Evolutionary conservation across 306 rosid species (phyloP), one percentile per base, ranked within the genome.

Genomic region (Argentina anserina): DNA sequence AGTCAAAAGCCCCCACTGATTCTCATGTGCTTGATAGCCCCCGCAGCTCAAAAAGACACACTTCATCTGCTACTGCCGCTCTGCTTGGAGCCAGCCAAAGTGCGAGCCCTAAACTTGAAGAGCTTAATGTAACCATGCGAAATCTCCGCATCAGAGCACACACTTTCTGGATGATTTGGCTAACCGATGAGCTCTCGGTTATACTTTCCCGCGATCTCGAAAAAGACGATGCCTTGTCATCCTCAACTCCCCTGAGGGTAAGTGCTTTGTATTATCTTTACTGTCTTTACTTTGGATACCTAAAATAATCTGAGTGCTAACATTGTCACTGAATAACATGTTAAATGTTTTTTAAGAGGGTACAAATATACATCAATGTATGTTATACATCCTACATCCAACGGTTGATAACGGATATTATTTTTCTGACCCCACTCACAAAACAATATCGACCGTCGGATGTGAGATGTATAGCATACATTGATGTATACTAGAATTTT

Each of bases 131-230:
- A 59, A 71, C 83, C 65, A 86, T 87, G 65, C 90, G 81, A 55
- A 92, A 94, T 80, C 99, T 94, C 79, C 87, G 89, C 71, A 81
- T 94, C 50, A 89, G 89, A 85, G 92, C 99, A 36, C 86, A 91
- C 75, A 79, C 81, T 81, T 80, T 94, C 79, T 94, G 99, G 99
- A 94, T 91, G 83, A 80, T 81, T 61, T 91, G 97, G 97, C 73
- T 91, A 68, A 88, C 92, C 13, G 83, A 91, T 65, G 97, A 91
- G 82, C 96, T 91, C 68, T 87, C 92, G 34, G 80, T 75, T 49
- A 82, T 79, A 75, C 84, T 94, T 75, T 82, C 88, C 37, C 85
- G 21, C 56, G 93, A 88, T 79, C 96, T 94, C 73, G 71, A 77
- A 73, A 90, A 79, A 43, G 97, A 94, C 47, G 92, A 94, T 74